These are phyloP conservation scores for Golubevia pallescens DNA, from an alignment of 1,284 basidiomycete species.

Conservation along the genomic window DNA sequence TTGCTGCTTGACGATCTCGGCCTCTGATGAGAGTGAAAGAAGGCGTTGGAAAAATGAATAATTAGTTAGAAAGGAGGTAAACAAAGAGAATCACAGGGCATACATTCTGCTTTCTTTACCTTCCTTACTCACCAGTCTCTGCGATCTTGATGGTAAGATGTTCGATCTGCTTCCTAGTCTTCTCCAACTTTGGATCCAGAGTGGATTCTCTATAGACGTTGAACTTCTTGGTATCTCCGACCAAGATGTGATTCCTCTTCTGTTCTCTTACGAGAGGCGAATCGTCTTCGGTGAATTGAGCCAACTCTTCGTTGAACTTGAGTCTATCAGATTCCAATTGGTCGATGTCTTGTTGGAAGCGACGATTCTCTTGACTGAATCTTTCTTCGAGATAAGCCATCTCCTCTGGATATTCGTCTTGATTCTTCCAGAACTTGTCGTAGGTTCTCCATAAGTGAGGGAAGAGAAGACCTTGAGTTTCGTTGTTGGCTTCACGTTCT, in stretches of 20 bases:
- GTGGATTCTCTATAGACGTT: conserved; percentile 51
- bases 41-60: not conserved
- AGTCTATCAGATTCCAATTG: conserved; percentile 33
- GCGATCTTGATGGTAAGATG: conserved; percentile 32
- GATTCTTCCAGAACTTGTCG: conserved; percentile 59
- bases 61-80: not conserved
- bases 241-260: conserved; percentile 41
- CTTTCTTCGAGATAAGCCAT: conserved; percentile 38
- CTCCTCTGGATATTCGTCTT: conserved; percentile 60
- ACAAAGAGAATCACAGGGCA: not conserved
- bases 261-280: conserved; percentile 47
- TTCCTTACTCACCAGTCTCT: conserved; percentile 19
- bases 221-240: conserved; percentile 53
- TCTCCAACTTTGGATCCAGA: conserved; percentile 51
- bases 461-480: conserved; percentile 51
- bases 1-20: conserved; percentile 21
- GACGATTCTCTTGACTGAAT: conserved; percentile 33
- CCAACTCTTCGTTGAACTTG: conserved; percentile 33
- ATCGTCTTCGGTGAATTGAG: conserved; percentile 26
- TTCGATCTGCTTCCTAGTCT: conserved; percentile 42
- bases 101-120: not conserved
- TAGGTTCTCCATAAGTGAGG: conserved; percentile 61
- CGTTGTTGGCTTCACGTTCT: conserved; percentile 25
- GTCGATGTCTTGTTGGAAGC: conserved; percentile 32
- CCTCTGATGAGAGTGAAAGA: conserved; percentile 18